Evolutionary conservation across 1,139 yeast genomes (phyloP).

Genomic region (Suhomyces kunorum): DNA sequence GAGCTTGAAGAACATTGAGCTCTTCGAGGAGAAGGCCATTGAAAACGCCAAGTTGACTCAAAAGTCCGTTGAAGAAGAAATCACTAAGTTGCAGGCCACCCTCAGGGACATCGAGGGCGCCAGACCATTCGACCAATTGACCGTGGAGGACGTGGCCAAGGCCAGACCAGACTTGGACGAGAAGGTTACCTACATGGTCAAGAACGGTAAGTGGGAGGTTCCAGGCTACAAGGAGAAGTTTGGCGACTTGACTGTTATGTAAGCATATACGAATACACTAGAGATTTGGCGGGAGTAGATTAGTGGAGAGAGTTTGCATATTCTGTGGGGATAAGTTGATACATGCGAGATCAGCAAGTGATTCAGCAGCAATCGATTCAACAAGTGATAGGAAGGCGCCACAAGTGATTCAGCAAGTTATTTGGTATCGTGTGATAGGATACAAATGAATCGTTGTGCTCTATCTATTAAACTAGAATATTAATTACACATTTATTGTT

Average conservation of each 20-base stretch:
- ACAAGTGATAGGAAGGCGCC: too few species aligned
- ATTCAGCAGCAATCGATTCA: too few species aligned
- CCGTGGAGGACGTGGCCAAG: slow-evolving; percentile 89
- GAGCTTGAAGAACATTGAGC: slow-evolving; percentile 88
- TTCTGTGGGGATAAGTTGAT: not conserved
- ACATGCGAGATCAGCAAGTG: too few species aligned
- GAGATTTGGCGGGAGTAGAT: slow-evolving; percentile 1
- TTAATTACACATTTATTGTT: too few species aligned
- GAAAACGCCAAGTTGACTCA: slow-evolving; percentile 96
- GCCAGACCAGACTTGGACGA: slow-evolving; percentile 98
- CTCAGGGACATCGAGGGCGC: slow-evolving; percentile 92
- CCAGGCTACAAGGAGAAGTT: slow-evolving; percentile 98
- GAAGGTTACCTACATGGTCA: slow-evolving; percentile 92
- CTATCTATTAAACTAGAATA: too few species aligned
- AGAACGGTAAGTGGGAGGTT: slow-evolving; percentile 97
- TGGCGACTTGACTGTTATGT: slow-evolving; percentile 95
- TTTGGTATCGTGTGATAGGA: too few species aligned
- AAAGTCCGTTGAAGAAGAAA: slow-evolving; percentile 81
- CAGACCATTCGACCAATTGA: slow-evolving; percentile 95
- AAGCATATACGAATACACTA: slow-evolving; percentile 24
- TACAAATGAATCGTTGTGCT: too few species aligned
- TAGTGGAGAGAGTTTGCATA: not conserved
- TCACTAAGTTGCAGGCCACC: slow-evolving; percentile 82
- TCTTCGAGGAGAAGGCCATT: slow-evolving; percentile 92
- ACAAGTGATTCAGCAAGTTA: too few species aligned